These are phyloP conservation scores for Penicillium sp. DNA, from an alignment of 2,329 filamentous ascomycete species.

Conservation along the genomic window DNA sequence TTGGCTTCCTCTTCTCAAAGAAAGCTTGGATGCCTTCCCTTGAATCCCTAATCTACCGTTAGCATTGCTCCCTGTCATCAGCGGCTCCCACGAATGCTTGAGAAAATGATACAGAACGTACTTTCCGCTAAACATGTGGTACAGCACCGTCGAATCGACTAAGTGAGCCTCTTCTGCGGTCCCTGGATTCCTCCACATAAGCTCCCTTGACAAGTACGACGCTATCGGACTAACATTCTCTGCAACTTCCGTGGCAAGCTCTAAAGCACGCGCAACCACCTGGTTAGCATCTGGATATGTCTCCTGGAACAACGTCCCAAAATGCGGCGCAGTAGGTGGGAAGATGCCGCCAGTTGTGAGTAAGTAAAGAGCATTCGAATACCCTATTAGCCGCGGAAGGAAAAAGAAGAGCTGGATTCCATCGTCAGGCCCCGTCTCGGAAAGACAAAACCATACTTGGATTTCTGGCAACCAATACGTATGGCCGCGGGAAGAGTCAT, in stretches of 20 bases:
- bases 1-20: slow-evolving; percentile 7
- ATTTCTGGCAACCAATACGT: slow-evolving; percentile 3
- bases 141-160: slow-evolving; percentile 4
- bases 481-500: slow-evolving; percentile 2
- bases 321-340: background rate
- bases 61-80: background rate
- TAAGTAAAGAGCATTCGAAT: slow-evolving; percentile 9
- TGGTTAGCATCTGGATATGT: background rate
- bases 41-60: slow-evolving; percentile 3
- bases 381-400: slow-evolving; percentile 9
- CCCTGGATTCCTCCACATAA: slow-evolving; percentile 12
- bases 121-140: slow-evolving; percentile 11
- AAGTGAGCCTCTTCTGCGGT: slow-evolving; percentile 9
- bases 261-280: slow-evolving; percentile 4
- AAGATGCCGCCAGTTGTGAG: slow-evolving; percentile 4
- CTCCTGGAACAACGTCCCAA: slow-evolving; percentile 8
- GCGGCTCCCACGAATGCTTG: background rate
- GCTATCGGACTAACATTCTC: slow-evolving; percentile 10
- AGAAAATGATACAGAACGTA: background rate
- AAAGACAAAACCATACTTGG: slow-evolving; percentile 11
- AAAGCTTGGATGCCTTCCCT: slow-evolving; percentile 3
- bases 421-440: slow-evolving; percentile 9
- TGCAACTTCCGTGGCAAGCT: slow-evolving; percentile 3
- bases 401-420: slow-evolving; percentile 12
- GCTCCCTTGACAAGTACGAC: slow-evolving; percentile 4